phyloP scores from a whole-genome alignment of 1,284 basidiomycete species.

The Puccinia polysora region DNA sequence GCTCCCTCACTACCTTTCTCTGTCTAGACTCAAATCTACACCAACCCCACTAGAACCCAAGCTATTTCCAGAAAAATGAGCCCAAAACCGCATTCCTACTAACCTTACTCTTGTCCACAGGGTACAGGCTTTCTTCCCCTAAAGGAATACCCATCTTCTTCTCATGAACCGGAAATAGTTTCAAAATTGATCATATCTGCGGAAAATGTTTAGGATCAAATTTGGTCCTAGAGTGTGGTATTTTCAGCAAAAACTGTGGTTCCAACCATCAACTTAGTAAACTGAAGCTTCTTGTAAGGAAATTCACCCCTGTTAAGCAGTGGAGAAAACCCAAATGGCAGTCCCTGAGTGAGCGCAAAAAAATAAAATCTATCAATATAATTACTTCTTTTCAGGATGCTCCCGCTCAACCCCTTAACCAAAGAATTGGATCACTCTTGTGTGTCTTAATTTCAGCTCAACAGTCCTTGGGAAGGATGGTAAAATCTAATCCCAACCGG shows the following conservation, averaged over 20 bases:
- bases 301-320: background rate
- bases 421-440: too few relatives aligned
- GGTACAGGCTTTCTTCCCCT: background rate
- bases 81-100: background rate
- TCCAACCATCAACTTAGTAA: slow-evolving; percentile 19
- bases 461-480: background rate
- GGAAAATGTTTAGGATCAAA: background rate
- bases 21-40: background rate
- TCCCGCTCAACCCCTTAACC: too few relatives aligned
- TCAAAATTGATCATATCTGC: slow-evolving; percentile 6
- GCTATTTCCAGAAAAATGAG: background rate
- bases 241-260: background rate
- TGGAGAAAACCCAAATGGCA: background rate
- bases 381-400: too few relatives aligned
- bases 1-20: background rate
- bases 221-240: background rate
- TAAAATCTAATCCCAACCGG: background rate
- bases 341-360: background rate
- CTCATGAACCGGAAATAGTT: background rate
- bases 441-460: too few relatives aligned
- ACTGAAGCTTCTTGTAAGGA: background rate
- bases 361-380: too few relatives aligned
- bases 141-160: slow-evolving; percentile 3
- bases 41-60: background rate
- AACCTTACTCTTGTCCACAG: background rate